Base-by-base conservation (phyloP, 208 protist genomes). In the Acanthamoeba quina region DNA sequence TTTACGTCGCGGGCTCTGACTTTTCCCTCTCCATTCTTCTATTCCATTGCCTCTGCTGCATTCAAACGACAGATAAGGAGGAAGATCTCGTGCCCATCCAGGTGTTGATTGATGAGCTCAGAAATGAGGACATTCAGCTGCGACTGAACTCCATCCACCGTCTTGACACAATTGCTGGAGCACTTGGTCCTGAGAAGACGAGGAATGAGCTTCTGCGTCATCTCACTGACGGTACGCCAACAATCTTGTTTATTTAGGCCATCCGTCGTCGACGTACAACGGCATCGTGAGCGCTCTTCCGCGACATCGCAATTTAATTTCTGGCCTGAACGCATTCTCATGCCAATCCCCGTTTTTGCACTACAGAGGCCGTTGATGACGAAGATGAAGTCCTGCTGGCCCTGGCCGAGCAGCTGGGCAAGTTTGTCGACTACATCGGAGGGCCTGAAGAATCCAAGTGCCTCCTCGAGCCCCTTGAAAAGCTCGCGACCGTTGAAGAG, bases 311-410 rank as follows among this genome's bases (percentile, higher is more conserved):
- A 82, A 49, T 78, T 78, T 44, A 37, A 49, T 44, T 80, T 82
- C 21, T 82, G 19, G 17, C 17, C 7, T 89, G 21, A 17, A 19
- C 82, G 78, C 89, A 68, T 80, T 82, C 47, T 1, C 17, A 62
- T 52, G 15, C 9, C 15, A 17, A 6, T 76, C 47, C 13, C 19
- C 19, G 13, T 1, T 74, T 29, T 41, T 4, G 6, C 52, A 21
- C 44, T 31, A 34, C 68, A 97, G 97, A 97, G 41, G 97, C 98
- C 83, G 97, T 99, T 44, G 99, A 99, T 91, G 99, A 99, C 96
- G 99, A 99, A 96, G 99, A 99, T 94, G 99, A 99, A 95, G 99
- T 99, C 29, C 96, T 99, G 52, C 97, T 99, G 6, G 99, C 99
- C 10, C 97, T 99, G 54, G 98, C 99, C 5, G 99, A 99, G 93